A percentile compares a stretch with the other conserved stretches of the same genome.
phyloP scores from a whole-genome alignment of 176 grass and related monocot species.

The Bonia amplexicaulis region DNA sequence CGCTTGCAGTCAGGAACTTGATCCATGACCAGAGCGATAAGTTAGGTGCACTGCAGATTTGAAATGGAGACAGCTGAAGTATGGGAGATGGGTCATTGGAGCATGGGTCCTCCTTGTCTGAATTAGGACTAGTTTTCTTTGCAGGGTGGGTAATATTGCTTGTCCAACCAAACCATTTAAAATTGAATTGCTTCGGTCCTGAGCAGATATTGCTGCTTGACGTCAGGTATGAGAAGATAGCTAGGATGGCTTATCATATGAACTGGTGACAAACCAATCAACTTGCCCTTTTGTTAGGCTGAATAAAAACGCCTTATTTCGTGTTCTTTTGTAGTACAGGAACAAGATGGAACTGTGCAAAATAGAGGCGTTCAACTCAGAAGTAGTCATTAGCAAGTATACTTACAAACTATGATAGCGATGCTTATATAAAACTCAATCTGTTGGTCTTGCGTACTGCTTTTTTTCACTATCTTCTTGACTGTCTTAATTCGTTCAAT shows the following conservation, averaged over 20 bases:
- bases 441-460: background rate
- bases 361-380: background rate
- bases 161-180: background rate
- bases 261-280: background rate
- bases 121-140: background rate
- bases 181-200: background rate
- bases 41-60: background rate
- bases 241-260: background rate
- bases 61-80: background rate
- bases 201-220: conserved; percentile 2
- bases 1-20: conserved; percentile 3
- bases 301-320: background rate
- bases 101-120: background rate
- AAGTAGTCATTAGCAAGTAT: background rate
- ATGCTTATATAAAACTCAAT: background rate
- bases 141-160: background rate
- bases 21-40: background rate
- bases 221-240: background rate
- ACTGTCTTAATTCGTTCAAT: background rate
- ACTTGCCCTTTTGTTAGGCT: background rate
- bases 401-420: background rate
- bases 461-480: background rate
- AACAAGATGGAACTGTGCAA: background rate
- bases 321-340: background rate
- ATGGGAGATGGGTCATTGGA: background rate